phyloP scores from a whole-genome alignment of 352 stramenopile genomes.

The Globisporangium iwayamae region DNA sequence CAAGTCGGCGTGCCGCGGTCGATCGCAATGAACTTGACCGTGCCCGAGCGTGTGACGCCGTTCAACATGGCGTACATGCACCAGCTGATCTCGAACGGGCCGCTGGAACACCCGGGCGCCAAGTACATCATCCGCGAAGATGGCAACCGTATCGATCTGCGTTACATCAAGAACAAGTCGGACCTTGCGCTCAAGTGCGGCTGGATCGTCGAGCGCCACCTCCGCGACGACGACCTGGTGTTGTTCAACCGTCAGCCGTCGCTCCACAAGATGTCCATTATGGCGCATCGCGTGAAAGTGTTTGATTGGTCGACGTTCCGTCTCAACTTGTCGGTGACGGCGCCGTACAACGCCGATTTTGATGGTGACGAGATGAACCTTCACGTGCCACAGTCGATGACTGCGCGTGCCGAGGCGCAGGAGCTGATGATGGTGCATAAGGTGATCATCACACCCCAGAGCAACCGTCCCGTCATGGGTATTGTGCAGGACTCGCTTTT shows the following conservation, averaged over 20 bases:
- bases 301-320: conserved; percentile 99
- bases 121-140: conserved; percentile 99
- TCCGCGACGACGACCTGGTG: conserved; percentile 98
- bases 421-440: conserved; percentile 99
- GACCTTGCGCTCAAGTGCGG: conserved; percentile 95
- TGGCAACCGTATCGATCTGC: conserved; percentile 96
- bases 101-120: conserved; percentile 95
- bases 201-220: conserved; percentile 98
- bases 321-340: conserved; percentile 97
- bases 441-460: conserved; percentile 98
- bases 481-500: conserved; percentile 98
- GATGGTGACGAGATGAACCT: conserved; percentile 99
- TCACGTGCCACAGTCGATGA: conserved; percentile 96
- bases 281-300: conserved; percentile 98
- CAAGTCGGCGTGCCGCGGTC: conserved; percentile 97
- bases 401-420: conserved; percentile 95
- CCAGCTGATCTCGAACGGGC: conserved; percentile 95
- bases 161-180: conserved; percentile 97
- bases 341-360: conserved; percentile 99
- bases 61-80: conserved; percentile 98
- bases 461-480: conserved; percentile 99
- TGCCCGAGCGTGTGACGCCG: conserved; percentile 98
- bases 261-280: conserved; percentile 99
- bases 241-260: conserved; percentile 99
- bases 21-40: conserved; percentile 98